Conservation (phyloP, 192 early-diverging fungal species). For the Backusella sp. region DNA sequence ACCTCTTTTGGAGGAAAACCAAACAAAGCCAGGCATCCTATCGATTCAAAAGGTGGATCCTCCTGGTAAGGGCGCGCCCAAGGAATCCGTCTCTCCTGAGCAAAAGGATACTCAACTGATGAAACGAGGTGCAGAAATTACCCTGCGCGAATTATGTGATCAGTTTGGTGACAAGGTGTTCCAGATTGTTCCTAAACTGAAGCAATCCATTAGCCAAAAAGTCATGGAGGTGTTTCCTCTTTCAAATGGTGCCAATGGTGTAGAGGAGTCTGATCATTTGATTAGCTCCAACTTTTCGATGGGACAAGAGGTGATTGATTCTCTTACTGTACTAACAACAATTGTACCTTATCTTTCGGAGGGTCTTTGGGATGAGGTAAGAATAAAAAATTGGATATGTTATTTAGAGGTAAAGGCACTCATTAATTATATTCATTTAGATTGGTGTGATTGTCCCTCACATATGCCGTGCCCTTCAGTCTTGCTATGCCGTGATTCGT, state of each 20-base stretch:
- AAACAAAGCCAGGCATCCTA: slow-evolving; percentile 44
- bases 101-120: slow-evolving; percentile 54
- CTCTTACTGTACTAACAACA: slow-evolving; percentile 68
- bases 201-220: slow-evolving; percentile 53
- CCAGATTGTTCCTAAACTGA: slow-evolving; percentile 68
- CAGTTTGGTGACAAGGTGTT: slow-evolving; percentile 69
- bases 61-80: slow-evolving; percentile 18
- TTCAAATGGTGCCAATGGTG: slow-evolving; percentile 21
- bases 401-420: background rate
- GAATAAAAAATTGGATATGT: background rate
- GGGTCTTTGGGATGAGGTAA: slow-evolving; percentile 36
- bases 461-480: slow-evolving; percentile 61
- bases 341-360: slow-evolving; percentile 64
- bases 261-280: slow-evolving; percentile 23
- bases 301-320: slow-evolving; percentile 75
- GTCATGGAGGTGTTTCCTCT: slow-evolving; percentile 45
- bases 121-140: slow-evolving; percentile 65
- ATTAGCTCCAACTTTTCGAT: slow-evolving; percentile 18
- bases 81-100: slow-evolving; percentile 36
- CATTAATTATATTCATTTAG: background rate
- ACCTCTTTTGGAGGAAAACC: slow-evolving; percentile 58
- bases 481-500: slow-evolving; percentile 73
- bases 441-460: slow-evolving; percentile 63
- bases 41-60: slow-evolving; percentile 50
- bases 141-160: slow-evolving; percentile 60